Evolutionary conservation across 768 basidiomycete genomes (phyloP), one percentile per base, ranked within the genome.

Genomic region (Lyophyllum atratum): DNA sequence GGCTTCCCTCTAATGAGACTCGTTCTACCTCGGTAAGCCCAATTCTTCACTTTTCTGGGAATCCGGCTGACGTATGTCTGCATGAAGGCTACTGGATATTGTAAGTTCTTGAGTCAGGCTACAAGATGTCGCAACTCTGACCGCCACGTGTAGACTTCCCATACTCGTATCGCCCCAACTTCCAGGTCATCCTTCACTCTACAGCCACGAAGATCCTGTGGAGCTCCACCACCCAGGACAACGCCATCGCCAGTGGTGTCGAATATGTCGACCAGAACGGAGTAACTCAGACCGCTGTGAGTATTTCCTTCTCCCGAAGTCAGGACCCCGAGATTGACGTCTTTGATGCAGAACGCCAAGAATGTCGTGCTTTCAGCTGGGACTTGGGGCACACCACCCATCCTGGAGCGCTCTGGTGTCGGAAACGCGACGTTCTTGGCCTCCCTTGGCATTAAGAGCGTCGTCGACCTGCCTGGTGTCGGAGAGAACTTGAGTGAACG

Each of bases 211-310:
- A 31, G 42, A 29, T 53, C 19, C n/a, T 44, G 40, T 53, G 52
- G 52, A 45, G 24, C 3, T 45, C 52, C 14, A 40, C 24, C 24
- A 21, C 34, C 14, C 6, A 11, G 1, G 49, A 29, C 12, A 37
- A 39, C n/a, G 49, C 49, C 7, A 37, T 51, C 17, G 49, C 49
- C 3, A 40, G 49, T 24, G 49, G 49, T 25, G 49, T 51, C 8
- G 49, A 51, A 29, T 51, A 51, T 24, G 49, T 51, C 26, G 49
- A 51, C 22, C 34, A 24, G 12, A 51, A 25, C 24, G 49, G 49
- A 14, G 37, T 25, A 1, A 51, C 49, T 2, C 49, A 26, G 11
- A 40, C 49, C n/a, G 49, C 49, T 22, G 49, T 50, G 24, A 37
- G 51, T 31, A 37, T 34, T 22, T 14, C 34, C 6, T 14, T 15